These are phyloP conservation scores for Populus euphratica DNA, from an alignment of 345 rosid species.

Conservation along the genomic window DNA sequence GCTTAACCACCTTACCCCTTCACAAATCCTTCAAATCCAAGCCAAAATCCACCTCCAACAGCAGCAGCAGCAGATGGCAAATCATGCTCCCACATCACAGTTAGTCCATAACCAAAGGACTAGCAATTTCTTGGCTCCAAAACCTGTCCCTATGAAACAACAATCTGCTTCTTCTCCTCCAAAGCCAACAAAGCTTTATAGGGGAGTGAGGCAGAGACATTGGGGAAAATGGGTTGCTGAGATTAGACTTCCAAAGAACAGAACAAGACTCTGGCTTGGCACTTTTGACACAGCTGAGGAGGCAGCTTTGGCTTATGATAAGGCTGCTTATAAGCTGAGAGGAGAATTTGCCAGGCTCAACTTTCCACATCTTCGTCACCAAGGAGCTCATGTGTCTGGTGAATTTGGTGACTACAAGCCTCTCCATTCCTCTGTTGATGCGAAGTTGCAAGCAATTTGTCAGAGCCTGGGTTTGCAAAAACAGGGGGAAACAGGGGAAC, in stretches of 20 bases:
- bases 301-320: slow-evolving; percentile 90
- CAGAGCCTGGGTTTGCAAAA: slow-evolving; percentile 53
- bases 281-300: slow-evolving; percentile 88
- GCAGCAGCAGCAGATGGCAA: slow-evolving; percentile 19
- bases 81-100: slow-evolving; percentile 4
- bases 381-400: slow-evolving; percentile 20
- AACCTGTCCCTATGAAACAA: slow-evolving; percentile 29
- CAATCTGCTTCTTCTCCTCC: slow-evolving; percentile 10
- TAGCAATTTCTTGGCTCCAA: slow-evolving; percentile 17
- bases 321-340: slow-evolving; percentile 77
- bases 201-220: slow-evolving; percentile 34
- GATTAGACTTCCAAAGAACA: slow-evolving; percentile 68
- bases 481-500: slow-evolving; percentile 50
- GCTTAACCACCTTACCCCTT: slow-evolving; percentile 51
- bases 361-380: slow-evolving; percentile 65
- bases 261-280: slow-evolving; percentile 93
- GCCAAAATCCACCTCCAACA: slow-evolving; percentile 47
- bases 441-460: slow-evolving; percentile 80
- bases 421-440: slow-evolving; percentile 81
- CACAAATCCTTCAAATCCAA: slow-evolving; percentile 57
- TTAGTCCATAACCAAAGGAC: slow-evolving; percentile 22
- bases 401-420: slow-evolving; percentile 54
- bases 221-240: slow-evolving; percentile 39
- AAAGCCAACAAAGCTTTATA: slow-evolving; percentile 26
- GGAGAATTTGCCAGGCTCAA: slow-evolving; percentile 89